phyloP scores from a whole-genome alignment of 257 asterid species.

The Ligustrum vulgare region DNA sequence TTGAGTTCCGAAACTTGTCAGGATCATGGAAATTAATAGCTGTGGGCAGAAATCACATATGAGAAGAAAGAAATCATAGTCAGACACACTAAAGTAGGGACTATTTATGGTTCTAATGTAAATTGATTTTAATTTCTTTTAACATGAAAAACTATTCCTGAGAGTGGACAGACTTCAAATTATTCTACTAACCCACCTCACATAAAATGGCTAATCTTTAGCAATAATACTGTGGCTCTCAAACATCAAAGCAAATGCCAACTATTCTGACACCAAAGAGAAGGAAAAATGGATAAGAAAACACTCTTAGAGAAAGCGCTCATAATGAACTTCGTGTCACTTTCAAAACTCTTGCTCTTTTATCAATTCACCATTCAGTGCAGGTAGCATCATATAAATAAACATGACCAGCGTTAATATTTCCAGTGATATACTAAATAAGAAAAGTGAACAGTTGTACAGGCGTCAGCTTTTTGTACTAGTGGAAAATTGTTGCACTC shows the following conservation, averaged over 20 bases:
- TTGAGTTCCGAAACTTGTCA: constrained; percentile 75
- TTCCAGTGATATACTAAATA: neutral
- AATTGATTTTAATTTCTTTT: neutral
- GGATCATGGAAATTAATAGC: constrained; percentile 71
- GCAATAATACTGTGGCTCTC: neutral
- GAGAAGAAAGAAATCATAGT: constrained; percentile 15
- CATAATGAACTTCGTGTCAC: neutral
- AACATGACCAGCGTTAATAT: neutral
- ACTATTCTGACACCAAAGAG: neutral
- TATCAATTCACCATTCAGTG: neutral
- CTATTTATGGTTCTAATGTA: neutral
- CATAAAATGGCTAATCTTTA: neutral
- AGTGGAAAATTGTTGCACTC: neutral
- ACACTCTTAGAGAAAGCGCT: neutral
- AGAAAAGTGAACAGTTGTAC: neutral
- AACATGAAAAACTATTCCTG: neutral
- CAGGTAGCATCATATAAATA: neutral
- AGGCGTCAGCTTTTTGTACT: neutral
- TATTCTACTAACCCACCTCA: neutral
- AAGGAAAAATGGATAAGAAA: neutral
- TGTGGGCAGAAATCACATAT: constrained; percentile 30
- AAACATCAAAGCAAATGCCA: neutral
- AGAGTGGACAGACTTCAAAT: neutral
- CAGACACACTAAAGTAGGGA: neutral
- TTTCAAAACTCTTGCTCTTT: neutral